phyloP scores from a whole-genome alignment of 768 basidiomycete species.

The Cubamyces sp. region DNA sequence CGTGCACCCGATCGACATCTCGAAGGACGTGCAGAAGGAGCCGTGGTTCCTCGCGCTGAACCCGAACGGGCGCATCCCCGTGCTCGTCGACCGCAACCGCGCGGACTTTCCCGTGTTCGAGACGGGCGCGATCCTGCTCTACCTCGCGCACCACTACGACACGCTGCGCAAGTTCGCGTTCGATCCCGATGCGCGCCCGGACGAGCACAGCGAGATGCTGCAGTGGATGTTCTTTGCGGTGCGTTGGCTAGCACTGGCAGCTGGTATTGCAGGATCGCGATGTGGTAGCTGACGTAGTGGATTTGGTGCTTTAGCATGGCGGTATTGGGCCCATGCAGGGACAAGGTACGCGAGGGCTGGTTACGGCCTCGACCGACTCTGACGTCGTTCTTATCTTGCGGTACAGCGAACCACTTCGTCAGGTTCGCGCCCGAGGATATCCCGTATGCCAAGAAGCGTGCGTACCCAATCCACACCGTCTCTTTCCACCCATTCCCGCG shows the following conservation, averaged over 20 bases:
- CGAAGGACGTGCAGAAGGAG: slow-evolving; percentile 74
- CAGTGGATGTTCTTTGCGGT: slow-evolving; percentile 89
- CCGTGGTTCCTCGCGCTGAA: slow-evolving; percentile 76
- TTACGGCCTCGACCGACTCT: not conserved
- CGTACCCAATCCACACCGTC: slow-evolving; percentile 22
- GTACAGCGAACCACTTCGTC: slow-evolving; percentile 63
- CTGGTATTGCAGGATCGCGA: too few species aligned
- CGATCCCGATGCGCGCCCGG: slow-evolving; percentile 50
- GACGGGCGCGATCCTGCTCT: slow-evolving; percentile 80
- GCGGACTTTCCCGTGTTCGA: slow-evolving; percentile 68
- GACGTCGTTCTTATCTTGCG: not conserved
- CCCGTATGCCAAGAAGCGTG: slow-evolving; percentile 68
- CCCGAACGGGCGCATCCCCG: slow-evolving; percentile 77
- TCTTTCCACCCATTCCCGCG: not conserved
- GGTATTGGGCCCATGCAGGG: slow-evolving; percentile 85
- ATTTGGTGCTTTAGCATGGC: slow-evolving; percentile 58
- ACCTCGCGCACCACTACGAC: slow-evolving; percentile 81
- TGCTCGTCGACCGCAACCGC: slow-evolving; percentile 67
- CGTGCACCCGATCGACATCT: slow-evolving; percentile 55
- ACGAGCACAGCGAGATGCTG: slow-evolving; percentile 69
- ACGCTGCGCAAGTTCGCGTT: slow-evolving; percentile 67
- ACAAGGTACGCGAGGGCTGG: slow-evolving; percentile 43
- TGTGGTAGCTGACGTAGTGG: not conserved
- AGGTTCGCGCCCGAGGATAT: slow-evolving; percentile 65
- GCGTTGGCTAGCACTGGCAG: slow-evolving; percentile 28